phyloP scores from a whole-genome alignment of 192 early-diverging fungal species.

The Podila clonocystis region DNA sequence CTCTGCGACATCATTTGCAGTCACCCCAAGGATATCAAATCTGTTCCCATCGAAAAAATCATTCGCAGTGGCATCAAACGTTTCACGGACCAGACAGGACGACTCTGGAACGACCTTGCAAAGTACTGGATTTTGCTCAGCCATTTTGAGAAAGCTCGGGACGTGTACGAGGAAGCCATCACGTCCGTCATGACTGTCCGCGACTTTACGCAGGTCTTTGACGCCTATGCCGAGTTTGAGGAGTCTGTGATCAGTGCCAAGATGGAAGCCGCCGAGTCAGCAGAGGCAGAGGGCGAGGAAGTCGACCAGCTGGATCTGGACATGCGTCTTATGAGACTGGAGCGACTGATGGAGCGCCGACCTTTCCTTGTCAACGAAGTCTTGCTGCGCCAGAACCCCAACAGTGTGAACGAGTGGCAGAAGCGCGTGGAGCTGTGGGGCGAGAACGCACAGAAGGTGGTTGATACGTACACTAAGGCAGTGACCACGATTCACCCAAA shows the following conservation, averaged over 20 bases:
- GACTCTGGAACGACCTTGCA: conserved; percentile 88
- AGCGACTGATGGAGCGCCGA: conserved; percentile 90
- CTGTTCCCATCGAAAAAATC: conserved; percentile 80
- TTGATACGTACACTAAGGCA: conserved; percentile 81
- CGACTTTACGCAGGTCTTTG: conserved; percentile 96
- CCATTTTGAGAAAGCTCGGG: conserved; percentile 88
- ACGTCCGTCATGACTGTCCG: conserved; percentile 80
- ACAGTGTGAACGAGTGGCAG: conserved; percentile 93
- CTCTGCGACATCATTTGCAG: conserved; percentile 83
- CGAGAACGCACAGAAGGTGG: conserved; percentile 64
- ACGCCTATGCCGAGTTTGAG: conserved; percentile 94
- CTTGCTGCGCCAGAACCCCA: conserved; percentile 87
- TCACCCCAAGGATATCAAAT: conserved; percentile 76
- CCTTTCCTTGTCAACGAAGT: conserved; percentile 96
- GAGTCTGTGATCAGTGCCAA: conserved; percentile 79
- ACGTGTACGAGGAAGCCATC: conserved; percentile 95
- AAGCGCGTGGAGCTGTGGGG: conserved; percentile 81
- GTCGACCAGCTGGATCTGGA: conserved; percentile 74
- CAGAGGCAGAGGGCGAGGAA: conserved; percentile 62
- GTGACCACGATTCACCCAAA: conserved; percentile 79
- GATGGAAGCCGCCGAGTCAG: conserved; percentile 76
- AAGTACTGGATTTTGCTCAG: conserved; percentile 80
- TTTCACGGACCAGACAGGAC: conserved; percentile 88
- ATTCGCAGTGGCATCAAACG: conserved; percentile 86
- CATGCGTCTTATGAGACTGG: conserved; percentile 86